phyloP scores from a whole-genome alignment of 352 stramenopile genomes.

The Globisporangium barbulae region DNA sequence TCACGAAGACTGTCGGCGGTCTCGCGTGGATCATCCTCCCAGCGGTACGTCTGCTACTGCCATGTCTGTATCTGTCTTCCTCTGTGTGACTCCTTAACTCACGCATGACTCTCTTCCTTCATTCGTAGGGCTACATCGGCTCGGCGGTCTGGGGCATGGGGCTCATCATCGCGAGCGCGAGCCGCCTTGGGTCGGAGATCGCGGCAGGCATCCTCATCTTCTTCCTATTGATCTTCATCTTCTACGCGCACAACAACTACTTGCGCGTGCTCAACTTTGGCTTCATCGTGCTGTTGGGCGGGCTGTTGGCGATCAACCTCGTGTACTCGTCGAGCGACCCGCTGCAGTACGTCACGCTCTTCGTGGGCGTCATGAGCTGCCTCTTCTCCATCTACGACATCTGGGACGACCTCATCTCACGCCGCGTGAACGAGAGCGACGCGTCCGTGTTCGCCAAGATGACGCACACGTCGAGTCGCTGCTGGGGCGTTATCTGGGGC shows the following conservation, averaged over 20 bases:
- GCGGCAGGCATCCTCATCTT: constrained; percentile 84
- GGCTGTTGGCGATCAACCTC: constrained; percentile 70
- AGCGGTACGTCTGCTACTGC: constrained; percentile 33
- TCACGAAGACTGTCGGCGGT: constrained; percentile 79
- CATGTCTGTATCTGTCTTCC: neutral
- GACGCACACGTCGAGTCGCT: constrained; percentile 88
- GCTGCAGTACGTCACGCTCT: constrained; percentile 84
- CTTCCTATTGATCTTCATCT: constrained; percentile 83
- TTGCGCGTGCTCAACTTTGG: constrained; percentile 74
- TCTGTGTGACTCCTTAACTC: neutral
- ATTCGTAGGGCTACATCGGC: constrained; percentile 73
- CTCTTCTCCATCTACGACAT: constrained; percentile 91
- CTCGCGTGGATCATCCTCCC: constrained; percentile 72
- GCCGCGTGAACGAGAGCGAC: constrained; percentile 85
- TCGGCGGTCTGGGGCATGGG: constrained; percentile 85
- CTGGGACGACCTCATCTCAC: constrained; percentile 89
- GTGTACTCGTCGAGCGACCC: constrained; percentile 51
- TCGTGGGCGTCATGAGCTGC: constrained; percentile 89
- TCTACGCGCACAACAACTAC: constrained; percentile 87
- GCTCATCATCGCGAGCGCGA: constrained; percentile 68
- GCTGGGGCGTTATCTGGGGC: constrained; percentile 89
- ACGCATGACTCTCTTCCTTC: neutral
- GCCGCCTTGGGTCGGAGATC: constrained; percentile 59
- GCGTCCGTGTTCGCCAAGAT: constrained; percentile 88
- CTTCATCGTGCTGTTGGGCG: constrained; percentile 83